Base-by-base conservation (phyloP, 1,139 yeast genomes). In the Candida freyschussii region DNA sequence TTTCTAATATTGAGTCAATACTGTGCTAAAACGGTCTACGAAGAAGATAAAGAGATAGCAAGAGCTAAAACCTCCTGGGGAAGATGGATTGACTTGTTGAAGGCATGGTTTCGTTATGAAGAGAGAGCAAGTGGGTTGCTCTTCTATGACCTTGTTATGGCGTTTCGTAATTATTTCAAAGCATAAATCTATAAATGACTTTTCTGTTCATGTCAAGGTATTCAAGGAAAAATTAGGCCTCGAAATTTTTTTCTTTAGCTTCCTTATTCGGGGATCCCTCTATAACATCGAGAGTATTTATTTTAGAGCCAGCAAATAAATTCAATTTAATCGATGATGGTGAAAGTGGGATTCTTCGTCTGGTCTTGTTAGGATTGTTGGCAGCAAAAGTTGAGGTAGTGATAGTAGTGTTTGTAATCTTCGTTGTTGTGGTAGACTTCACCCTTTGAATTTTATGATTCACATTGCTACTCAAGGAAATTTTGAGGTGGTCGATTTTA, bases 1-100 rank as follows among this genome's bases (percentile, higher is more conserved):
- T 91, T 91, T 49, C 61, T 89, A 45, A 86, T 91, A 32, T 72
- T 91, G 80, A 94, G 96, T 2, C 75, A 75, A 27, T 91, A 91
- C 57, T 91, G 97, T 62, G 89, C 96, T 1, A 64, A 65, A 19
- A 76, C 87, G 0, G 91, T 86, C 2, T 84, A 76, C 48, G 71
- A 71, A 18, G 96, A 86, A 51, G 69, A 72, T 3, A 53, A 60
- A 18, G 80, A 75, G 17, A 12, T 22, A 11, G 24, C 24, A 11
- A 18, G 8, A 4, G 32, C 30, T 2, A 17, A 12, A n/a, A n/a
- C n/a, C n/a, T n/a, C n/a, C n/a, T n/a, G n/a, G n/a, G n/a, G n/a
- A n/a, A n/a, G n/a, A n/a, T n/a, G n/a, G n/a, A n/a, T n/a, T n/a
- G n/a, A n/a, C n/a, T n/a, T n/a, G n/a, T n/a, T n/a, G n/a, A n/a